Base-by-base conservation (phyloP, 495 filamentous ascomycete species). In the Trichoderma gamsii region DNA sequence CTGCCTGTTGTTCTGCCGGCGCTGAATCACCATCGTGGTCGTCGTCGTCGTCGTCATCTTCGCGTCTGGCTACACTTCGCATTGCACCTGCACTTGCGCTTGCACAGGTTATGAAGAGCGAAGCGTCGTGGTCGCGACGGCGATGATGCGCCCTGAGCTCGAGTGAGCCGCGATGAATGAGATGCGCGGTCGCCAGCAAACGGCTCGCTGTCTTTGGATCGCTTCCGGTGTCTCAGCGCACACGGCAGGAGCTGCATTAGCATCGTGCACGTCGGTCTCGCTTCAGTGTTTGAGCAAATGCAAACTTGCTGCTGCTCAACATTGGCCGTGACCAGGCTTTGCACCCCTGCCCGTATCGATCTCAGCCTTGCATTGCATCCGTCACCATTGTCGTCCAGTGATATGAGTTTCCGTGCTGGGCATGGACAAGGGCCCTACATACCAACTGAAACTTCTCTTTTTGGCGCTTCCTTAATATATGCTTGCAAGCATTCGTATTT, bases 141-240 rank as follows among this genome's bases (percentile, higher is more conserved):
- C 12, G 44, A 49, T 16, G 44, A 61, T 27, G 35, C 35, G 35
- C 35, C 51, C 51, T 25, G 56, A 13, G 56, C 56, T 61, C 56
- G n/a, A 61, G 56, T 61, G 56, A 61, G 56, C 56, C 25, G 56
- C 56, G 56, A 61, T 27, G 56, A 61, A 61, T 16, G 9, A 32
- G 56, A 25, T 13, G 23, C 23, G n/a, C 56, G 9, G 56, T 25
- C 8, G 12, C n/a, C 56, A 16, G 12, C 56, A 25, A 25, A 12
- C 15, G 23, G 18, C 49, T 38, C 35, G 35, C 35, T 49, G 44
- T 49, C 44, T n/a, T 16, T 49, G 44, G 44, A 9, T 32, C 56
- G 15, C 3, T 32, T 9, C 23, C 23, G 56, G 23, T 61, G 56
- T 61, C 56, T 61, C 56, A 61, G 56, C 27, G 23, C 56, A 32